Base-by-base conservation (phyloP, 2,329 filamentous ascomycete genomes). In the Xylariaceae sp. region DNA sequence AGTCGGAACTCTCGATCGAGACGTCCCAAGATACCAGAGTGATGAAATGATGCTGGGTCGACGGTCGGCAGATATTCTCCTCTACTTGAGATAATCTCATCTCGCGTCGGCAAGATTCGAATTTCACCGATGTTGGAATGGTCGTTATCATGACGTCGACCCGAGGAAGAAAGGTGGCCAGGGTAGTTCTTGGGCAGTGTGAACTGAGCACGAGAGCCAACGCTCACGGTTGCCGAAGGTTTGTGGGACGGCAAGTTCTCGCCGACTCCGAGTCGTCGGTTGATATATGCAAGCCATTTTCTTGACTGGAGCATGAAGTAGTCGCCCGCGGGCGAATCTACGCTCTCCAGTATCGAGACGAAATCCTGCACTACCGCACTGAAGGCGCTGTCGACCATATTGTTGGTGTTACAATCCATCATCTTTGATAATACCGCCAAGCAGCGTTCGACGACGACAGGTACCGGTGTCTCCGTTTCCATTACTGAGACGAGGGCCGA, bases 1-100 rank as follows among this genome's bases (percentile, higher is more conserved):
- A 78, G 63, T 11, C 74, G 66, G 35, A 78, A 78, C 36, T 77
- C 67, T 38, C 67, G 60, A 50, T 78, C 74, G 0, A 78, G 51
- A 2, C 72, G 62, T 2, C 73, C 70, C 6, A 53, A 56, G 8
- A 70, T 61, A 1, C 70, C 68, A 8, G 54, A 46, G 11, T 66
- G 51, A 46, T 73, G 65, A 38, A 61, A 62, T n/a, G 57, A 54
- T 0, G 55, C 50, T 4, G 63, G 50, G 47, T 72, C 61, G 2
- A 51, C 62, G 3, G 54, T 55, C 0, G 64, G 66, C 4, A 73
- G 52, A 44, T 70, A 74, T 38, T 73, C 70, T 4, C 50, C 50
- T 8, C 63, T 56, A 0, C 46, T 42, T 6, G 63, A 67, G 27
- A 55, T 40, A 40, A 76, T 71, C 44, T 76, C 73, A 9, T 64